Conservation (phyloP, 305 asterid species). For the Solanum hybrid region DNA sequence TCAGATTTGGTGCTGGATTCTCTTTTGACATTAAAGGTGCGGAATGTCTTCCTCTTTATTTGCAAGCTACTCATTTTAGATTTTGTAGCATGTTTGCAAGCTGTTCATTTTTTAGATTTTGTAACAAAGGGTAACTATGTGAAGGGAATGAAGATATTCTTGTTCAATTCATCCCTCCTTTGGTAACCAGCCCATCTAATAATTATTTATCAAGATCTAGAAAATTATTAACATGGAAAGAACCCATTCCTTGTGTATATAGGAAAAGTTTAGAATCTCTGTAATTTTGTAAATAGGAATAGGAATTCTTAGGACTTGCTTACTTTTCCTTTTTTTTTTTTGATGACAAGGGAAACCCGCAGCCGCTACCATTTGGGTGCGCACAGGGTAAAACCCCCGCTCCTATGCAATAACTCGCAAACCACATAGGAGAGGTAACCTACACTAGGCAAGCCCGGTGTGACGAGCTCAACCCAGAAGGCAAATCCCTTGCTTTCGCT, state of each 20-base stretch:
- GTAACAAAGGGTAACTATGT: not conserved
- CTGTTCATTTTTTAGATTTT: not conserved
- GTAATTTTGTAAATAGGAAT: not conserved
- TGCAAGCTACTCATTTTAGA: not conserved
- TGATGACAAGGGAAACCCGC: too few relatives aligned
- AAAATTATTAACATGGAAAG: not conserved
- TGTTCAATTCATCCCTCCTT: not conserved
- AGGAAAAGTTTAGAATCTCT: not conserved
- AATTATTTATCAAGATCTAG: not conserved
- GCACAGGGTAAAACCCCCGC: too few relatives aligned
- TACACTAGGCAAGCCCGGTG: too few relatives aligned
- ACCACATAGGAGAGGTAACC: too few relatives aligned
- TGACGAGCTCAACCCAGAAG: too few relatives aligned
- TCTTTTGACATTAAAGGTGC: constrained; percentile 57
- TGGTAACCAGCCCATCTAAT: not conserved
- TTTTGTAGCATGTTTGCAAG: not conserved
- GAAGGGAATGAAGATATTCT: not conserved
- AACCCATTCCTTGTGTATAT: not conserved
- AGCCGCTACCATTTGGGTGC: too few relatives aligned
- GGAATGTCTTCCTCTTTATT: constrained; percentile 10
- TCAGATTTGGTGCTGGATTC: constrained; percentile 55
- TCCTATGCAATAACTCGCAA: too few relatives aligned
- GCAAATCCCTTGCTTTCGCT: too few relatives aligned
- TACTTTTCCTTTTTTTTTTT: not conserved
- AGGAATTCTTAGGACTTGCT: not conserved